A percentile compares a stretch with the other conserved stretches of the same genome.
phyloP scores from a whole-genome alignment of 495 filamentous ascomycete species.

The Physcia stellaris region DNA sequence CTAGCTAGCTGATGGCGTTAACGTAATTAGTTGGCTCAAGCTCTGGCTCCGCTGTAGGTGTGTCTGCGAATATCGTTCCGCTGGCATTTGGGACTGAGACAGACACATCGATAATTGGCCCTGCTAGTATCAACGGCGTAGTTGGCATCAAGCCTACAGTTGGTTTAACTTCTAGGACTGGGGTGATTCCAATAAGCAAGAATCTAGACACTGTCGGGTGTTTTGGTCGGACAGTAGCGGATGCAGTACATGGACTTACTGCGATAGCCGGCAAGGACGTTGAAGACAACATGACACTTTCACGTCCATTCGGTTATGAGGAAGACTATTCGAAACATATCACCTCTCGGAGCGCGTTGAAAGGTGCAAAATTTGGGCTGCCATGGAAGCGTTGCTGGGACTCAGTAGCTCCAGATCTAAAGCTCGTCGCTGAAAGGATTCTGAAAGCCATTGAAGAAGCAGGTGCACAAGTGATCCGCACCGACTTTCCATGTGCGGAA shows the following conservation, averaged over 20 bases:
- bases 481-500: constrained; percentile 15
- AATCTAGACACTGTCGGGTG: constrained; percentile 44
- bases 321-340: constrained; percentile 6
- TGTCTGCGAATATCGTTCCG: constrained; percentile 28
- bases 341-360: constrained; percentile 5
- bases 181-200: constrained; percentile 40
- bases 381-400: constrained; percentile 17
- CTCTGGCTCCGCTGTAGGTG: constrained; percentile 28
- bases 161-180: constrained; percentile 36
- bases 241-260: constrained; percentile 42
- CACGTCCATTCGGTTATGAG: neutral
- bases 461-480: constrained; percentile 10
- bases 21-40: constrained; percentile 29
- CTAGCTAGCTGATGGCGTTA: too few species aligned
- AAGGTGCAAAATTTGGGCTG: constrained; percentile 19
- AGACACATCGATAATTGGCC: constrained; percentile 22
- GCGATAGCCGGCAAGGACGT: constrained; percentile 35
- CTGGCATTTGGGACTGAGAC: constrained; percentile 27
- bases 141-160: constrained; percentile 46
- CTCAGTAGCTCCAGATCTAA: constrained; percentile 3
- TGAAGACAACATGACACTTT: constrained; percentile 4
- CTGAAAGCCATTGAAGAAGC: constrained; percentile 11
- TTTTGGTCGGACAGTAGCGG: constrained; percentile 40
- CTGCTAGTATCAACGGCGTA: constrained; percentile 23
- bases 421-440: neutral